phyloP scores from a whole-genome alignment of 208 protist genomes.

The Spongospora subterranea region DNA sequence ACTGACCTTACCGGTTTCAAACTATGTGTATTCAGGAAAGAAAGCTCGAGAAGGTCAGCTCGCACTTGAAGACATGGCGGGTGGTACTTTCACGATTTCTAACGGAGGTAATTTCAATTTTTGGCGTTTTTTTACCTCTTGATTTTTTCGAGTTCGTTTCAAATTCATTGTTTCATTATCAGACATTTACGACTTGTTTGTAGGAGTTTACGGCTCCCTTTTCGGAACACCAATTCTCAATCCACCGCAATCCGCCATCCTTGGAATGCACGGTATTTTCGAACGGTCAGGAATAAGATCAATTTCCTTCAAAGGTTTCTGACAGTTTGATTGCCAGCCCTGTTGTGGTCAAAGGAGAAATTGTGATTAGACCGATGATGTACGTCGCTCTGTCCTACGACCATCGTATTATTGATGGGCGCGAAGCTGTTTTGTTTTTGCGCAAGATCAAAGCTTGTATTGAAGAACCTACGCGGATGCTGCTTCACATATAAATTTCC shows the following conservation, averaged over 20 bases:
- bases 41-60: constrained; percentile 82
- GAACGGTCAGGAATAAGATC: constrained; percentile 78
- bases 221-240: constrained; percentile 99
- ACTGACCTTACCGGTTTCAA: neutral
- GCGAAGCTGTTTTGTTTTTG: constrained; percentile 96
- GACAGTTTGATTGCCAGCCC: neutral
- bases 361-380: constrained; percentile 93
- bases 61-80: constrained; percentile 94
- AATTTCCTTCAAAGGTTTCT: neutral
- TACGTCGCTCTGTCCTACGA: constrained; percentile 98
- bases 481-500: constrained; percentile 56
- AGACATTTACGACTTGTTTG: neutral
- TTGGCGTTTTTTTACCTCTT: no score
- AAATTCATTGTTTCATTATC: constrained; percentile 32
- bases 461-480: constrained; percentile 61
- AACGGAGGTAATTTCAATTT: constrained; percentile 89
- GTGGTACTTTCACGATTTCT: constrained; percentile 98
- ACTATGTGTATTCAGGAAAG: neutral
- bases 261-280: constrained; percentile 97
- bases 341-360: constrained; percentile 51
- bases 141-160: no score
- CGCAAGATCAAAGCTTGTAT: constrained; percentile 91
- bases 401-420: constrained; percentile 97
- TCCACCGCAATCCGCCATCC: constrained; percentile 96
- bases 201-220: constrained; percentile 95